Percentiles rank a stretch among this genome's conserved stretches.
Evolutionary conservation across 768 basidiomycete genomes (phyloP).

Genomic region (Omphalotus guepiniiformis): DNA sequence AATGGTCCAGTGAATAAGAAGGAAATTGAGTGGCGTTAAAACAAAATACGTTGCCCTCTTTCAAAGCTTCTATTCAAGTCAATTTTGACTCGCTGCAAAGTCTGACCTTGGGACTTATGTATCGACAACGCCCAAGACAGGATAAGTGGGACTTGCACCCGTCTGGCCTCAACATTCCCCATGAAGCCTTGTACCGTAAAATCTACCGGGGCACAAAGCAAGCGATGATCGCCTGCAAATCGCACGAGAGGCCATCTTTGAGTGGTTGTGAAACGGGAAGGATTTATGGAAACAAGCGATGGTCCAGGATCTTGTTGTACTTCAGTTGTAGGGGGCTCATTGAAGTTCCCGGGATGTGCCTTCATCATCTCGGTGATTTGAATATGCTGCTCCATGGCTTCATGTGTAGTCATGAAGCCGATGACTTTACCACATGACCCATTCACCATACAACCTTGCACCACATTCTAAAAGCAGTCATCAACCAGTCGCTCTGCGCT

Average conservation of each 20-base stretch:
- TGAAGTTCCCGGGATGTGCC: slow-evolving; percentile 7
- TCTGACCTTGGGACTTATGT: slow-evolving; percentile 91
- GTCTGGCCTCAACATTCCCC: slow-evolving; percentile 54
- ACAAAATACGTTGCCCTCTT: slow-evolving; percentile 60
- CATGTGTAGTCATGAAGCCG: slow-evolving; percentile 40
- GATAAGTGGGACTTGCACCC: slow-evolving; percentile 64
- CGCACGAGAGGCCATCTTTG: slow-evolving; percentile 57
- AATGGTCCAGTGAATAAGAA: neutral
- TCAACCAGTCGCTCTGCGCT: neutral
- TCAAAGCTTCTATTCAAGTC: slow-evolving; percentile 76
- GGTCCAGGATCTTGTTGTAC: neutral
- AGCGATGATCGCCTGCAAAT: slow-evolving; percentile 44
- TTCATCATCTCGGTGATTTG: slow-evolving; percentile 32
- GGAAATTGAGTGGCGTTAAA: neutral
- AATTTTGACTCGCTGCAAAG: slow-evolving; percentile 77
- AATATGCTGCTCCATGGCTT: slow-evolving; percentile 35
- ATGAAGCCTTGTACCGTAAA: slow-evolving; percentile 62
- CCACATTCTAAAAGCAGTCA: slow-evolving; percentile 46
- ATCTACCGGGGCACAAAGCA: slow-evolving; percentile 51
- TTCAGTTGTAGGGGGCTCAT: neutral
- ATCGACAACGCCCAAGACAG: slow-evolving; percentile 86
- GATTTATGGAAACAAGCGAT: slow-evolving; percentile 1
- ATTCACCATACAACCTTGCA: slow-evolving; percentile 67
- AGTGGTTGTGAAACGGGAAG: neutral
- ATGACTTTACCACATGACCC: slow-evolving; percentile 60